phyloP scores from a whole-genome alignment of 2,329 filamentous ascomycete species.

The Parafenestella ontariensis region DNA sequence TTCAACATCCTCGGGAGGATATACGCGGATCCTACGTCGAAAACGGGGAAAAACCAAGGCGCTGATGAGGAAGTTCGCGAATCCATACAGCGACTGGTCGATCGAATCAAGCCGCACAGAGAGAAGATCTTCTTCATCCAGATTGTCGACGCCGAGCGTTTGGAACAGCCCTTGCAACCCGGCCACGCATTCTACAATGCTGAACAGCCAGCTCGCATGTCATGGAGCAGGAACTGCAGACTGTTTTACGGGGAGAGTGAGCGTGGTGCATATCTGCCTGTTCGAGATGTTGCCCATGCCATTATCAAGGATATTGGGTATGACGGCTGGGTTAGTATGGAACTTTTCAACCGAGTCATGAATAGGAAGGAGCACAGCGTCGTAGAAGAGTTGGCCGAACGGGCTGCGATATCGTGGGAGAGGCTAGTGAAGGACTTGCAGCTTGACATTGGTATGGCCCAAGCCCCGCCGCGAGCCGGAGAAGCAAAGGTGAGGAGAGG shows the following conservation, averaged over 20 bases:
- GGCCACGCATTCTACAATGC: conserved; percentile 66
- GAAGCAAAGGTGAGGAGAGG: background rate
- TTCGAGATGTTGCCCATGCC: conserved; percentile 65
- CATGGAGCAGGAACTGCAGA: conserved; percentile 78
- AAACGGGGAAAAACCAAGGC: conserved; percentile 59
- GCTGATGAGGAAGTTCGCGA: conserved; percentile 63
- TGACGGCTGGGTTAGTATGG: conserved; percentile 73
- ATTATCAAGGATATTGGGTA: conserved; percentile 71
- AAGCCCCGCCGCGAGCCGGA: background rate
- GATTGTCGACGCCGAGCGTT: conserved; percentile 74
- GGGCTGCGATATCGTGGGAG: conserved; percentile 61
- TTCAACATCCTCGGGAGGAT: conserved; percentile 78
- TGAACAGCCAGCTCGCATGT: conserved; percentile 71
- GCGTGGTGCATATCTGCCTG: conserved; percentile 71
- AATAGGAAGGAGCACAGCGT: conserved; percentile 59
- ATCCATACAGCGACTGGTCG: conserved; percentile 63
- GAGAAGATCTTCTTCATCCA: conserved; percentile 78
- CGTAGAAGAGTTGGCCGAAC: conserved; percentile 62
- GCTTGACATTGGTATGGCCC: conserved; percentile 16
- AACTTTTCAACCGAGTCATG: conserved; percentile 71
- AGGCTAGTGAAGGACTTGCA: conserved; percentile 54
- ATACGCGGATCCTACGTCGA: conserved; percentile 70
- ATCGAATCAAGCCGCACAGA: conserved; percentile 60
- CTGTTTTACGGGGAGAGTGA: conserved; percentile 71
- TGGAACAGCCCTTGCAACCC: conserved; percentile 63